These are phyloP conservation scores for Myxozyma kluyveri DNA, from an alignment of 805 yeast genomes.

Conservation along the genomic window DNA sequence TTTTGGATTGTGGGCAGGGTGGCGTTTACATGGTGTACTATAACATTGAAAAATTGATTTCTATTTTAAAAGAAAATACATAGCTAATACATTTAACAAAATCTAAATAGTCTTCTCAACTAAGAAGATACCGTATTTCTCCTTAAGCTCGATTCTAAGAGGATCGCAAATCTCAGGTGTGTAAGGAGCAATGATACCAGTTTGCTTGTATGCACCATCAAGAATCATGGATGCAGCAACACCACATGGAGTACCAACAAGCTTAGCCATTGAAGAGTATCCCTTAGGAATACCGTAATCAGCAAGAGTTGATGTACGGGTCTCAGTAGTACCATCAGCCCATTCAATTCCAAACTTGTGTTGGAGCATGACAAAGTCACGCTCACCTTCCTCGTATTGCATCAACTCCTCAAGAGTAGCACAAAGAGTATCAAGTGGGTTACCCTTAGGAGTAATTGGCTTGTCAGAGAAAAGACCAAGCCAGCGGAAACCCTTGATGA, in stretches of 20 bases:
- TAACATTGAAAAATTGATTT: too few relatives aligned
- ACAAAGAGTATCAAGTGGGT: constrained; percentile 93
- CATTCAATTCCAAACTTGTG: constrained; percentile 97
- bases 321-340: constrained; percentile 88
- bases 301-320: constrained; percentile 91
- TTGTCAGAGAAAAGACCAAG: constrained; percentile 82
- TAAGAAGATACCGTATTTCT: constrained; percentile 80
- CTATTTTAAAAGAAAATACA: neutral
- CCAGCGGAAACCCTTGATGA: constrained; percentile 88
- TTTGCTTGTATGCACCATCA: constrained; percentile 66
- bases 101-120: constrained; percentile 70
- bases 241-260: constrained; percentile 98
- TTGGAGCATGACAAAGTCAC: constrained; percentile 92
- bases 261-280: constrained; percentile 97
- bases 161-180: constrained; percentile 87
- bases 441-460: constrained; percentile 80
- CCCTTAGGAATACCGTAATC: constrained; percentile 89
- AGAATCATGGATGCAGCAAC: constrained; percentile 86
- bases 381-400: constrained; percentile 95
- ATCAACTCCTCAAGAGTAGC: constrained; percentile 92
- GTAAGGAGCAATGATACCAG: constrained; percentile 92
- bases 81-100: neutral
- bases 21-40: too few relatives aligned
- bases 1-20: neutral
- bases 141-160: constrained; percentile 86